A percentile compares a stretch with the other conserved stretches of the same genome.
These are phyloP conservation scores for Euptelea pleiosperma DNA, from an alignment of 164 flowering plant species.

Conservation along the genomic window DNA sequence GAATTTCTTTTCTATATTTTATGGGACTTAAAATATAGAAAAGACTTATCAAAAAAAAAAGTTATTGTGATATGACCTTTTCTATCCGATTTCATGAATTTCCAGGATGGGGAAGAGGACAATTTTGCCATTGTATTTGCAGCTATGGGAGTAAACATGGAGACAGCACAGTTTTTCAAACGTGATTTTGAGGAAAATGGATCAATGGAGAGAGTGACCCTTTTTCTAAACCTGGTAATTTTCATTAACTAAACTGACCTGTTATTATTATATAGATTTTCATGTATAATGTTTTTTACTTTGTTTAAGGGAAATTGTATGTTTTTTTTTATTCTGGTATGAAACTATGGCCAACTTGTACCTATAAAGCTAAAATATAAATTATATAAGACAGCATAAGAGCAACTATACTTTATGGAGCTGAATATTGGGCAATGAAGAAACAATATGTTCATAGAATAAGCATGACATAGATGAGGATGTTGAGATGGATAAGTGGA, in stretches of 20 bases:
- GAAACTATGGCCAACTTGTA: too few species aligned
- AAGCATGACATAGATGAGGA: too few species aligned
- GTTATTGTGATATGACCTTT: not conserved
- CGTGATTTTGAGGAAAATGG: slow-evolving; percentile 99
- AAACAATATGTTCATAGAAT: too few species aligned
- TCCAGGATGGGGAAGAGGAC: slow-evolving; percentile 83
- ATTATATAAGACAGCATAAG: too few species aligned
- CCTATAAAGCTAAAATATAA: too few species aligned
- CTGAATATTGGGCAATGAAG: too few species aligned
- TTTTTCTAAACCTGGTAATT: slow-evolving; percentile 92
- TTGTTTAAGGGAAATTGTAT: not conserved
- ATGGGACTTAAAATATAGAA: not conserved
- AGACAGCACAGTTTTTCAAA: slow-evolving; percentile 98
- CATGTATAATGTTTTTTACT: not conserved
- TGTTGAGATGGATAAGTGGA: too few species aligned
- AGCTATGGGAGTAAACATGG: slow-evolving; percentile 99
- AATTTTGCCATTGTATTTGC: slow-evolving; percentile 99
- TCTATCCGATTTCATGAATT: slow-evolving; percentile 3
- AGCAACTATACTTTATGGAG: too few species aligned
- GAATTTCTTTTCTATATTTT: too few species aligned
- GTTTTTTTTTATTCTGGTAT: not conserved
- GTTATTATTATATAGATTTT: not conserved
- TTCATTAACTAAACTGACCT: slow-evolving; percentile 8
- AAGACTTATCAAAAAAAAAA: too few species aligned
- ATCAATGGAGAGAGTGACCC: slow-evolving; percentile 98